These are phyloP conservation scores for Linderina pennispora DNA, from an alignment of 192 early-diverging fungal genomes.

Conservation along the genomic window DNA sequence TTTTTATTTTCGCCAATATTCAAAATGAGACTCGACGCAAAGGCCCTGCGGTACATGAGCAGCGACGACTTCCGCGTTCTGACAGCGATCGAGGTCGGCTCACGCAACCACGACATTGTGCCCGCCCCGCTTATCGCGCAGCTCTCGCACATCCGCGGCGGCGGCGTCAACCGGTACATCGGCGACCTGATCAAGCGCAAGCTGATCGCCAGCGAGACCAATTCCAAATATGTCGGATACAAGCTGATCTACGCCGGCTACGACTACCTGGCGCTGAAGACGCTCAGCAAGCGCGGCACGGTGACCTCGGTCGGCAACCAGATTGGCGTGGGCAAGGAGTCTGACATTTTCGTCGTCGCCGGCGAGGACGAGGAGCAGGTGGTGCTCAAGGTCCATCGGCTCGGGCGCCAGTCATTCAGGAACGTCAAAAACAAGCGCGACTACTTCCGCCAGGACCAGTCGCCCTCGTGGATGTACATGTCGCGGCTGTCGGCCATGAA, in stretches of 20 bases:
- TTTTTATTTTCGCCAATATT: not conserved
- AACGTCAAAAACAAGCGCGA: slow-evolving; percentile 97
- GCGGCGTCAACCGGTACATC: slow-evolving; percentile 80
- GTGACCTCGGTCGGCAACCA: slow-evolving; percentile 97
- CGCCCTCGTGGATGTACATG: slow-evolving; percentile 99
- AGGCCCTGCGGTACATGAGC: slow-evolving; percentile 90
- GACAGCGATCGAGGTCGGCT: slow-evolving; percentile 95
- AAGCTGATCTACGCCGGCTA: slow-evolving; percentile 98
- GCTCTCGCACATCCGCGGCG: slow-evolving; percentile 85
- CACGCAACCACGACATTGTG: slow-evolving; percentile 97
- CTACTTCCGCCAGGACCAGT: slow-evolving; percentile 89
- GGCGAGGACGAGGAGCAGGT: slow-evolving; percentile 85
- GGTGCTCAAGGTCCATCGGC: slow-evolving; percentile 95
- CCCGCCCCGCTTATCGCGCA: slow-evolving; percentile 88
- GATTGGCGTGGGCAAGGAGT: slow-evolving; percentile 99
- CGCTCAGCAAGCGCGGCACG: slow-evolving; percentile 78
- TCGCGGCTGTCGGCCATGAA: slow-evolving; percentile 96
- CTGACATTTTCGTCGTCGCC: slow-evolving; percentile 97
- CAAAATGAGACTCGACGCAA: slow-evolving; percentile 92
- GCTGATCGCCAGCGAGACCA: slow-evolving; percentile 70
- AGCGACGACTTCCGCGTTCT: slow-evolving; percentile 93
- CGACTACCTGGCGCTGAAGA: slow-evolving; percentile 95
- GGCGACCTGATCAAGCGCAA: slow-evolving; percentile 85
- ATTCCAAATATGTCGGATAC: slow-evolving; percentile 79
- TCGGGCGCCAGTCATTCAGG: slow-evolving; percentile 94